Evolutionary conservation across 1,139 yeast species (phyloP).

Genomic region (Yamadazyma triangularis): DNA sequence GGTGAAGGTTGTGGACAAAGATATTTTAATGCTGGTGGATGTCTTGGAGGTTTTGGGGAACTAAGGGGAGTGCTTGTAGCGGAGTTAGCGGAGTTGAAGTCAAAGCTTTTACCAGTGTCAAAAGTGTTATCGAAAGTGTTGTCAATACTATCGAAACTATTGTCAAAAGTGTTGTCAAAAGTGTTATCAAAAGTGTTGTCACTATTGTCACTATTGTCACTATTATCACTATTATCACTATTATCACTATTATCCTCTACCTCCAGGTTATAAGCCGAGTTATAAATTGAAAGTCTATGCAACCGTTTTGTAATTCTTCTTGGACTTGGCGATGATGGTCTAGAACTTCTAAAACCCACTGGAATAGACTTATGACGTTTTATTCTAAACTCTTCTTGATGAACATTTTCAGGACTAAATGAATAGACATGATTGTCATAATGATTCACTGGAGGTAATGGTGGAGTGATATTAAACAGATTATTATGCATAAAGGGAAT

Average conservation of each 20-base stretch:
- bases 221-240: neutral
- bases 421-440: conserved; percentile 22
- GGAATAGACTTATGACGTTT: conserved; percentile 2
- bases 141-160: too few relatives aligned
- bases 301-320: too few relatives aligned
- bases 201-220: conserved; percentile 34
- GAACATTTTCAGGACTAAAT: conserved; percentile 12
- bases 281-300: too few relatives aligned
- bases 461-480: conserved; percentile 19
- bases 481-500: too few relatives aligned
- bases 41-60: conserved; percentile 3
- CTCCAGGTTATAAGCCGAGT: too few relatives aligned
- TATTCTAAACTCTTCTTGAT: too few relatives aligned
- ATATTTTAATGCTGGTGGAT: neutral
- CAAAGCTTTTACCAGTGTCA: too few relatives aligned
- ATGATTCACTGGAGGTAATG: conserved; percentile 19
- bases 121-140: too few relatives aligned
- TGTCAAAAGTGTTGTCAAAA: too few relatives aligned
- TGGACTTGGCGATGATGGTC: neutral
- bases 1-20: too few relatives aligned
- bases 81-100: too few relatives aligned
- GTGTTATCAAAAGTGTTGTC: conserved; percentile 34
- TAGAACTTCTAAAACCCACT: conserved; percentile 1
- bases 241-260: too few relatives aligned
- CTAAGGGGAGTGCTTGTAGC: conserved; percentile 28